Conservation (phyloP, 768 basidiomycete species). For the Calocera cornea region DNA sequence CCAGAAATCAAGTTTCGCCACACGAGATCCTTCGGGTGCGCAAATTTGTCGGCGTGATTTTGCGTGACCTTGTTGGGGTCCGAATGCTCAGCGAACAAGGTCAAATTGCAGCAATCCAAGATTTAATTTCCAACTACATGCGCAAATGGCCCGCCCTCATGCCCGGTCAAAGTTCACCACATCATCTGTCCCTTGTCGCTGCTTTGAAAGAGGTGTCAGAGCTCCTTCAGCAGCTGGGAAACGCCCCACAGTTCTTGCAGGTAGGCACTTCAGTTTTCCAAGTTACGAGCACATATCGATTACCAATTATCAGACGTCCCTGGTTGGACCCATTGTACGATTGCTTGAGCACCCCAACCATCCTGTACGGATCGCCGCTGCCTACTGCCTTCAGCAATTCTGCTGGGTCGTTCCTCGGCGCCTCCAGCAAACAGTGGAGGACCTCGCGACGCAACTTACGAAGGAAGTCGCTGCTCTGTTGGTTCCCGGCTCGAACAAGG, state of each 20-base stretch:
- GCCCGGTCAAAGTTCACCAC: conserved; percentile 65
- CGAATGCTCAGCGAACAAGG: conserved; percentile 87
- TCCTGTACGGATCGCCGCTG: conserved; percentile 69
- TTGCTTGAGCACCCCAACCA: conserved; percentile 79
- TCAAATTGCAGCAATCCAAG: conserved; percentile 81
- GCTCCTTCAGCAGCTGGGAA: conserved; percentile 76
- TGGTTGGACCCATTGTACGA: conserved; percentile 49
- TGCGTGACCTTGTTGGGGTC: conserved; percentile 77
- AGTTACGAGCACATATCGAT: not conserved
- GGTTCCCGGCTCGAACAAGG: conserved; percentile 56
- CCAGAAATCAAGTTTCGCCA: conserved; percentile 36
- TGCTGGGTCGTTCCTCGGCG: conserved; percentile 80
- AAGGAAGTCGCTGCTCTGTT: conserved; percentile 64
- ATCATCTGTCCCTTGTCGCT: conserved; percentile 52
- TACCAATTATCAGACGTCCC: conserved; percentile 15
- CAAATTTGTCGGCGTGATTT: conserved; percentile 57
- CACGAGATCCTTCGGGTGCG: conserved; percentile 65
- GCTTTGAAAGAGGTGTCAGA: conserved; percentile 74
- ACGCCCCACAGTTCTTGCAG: conserved; percentile 80
- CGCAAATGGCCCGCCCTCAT: conserved; percentile 89
- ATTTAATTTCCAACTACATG: conserved; percentile 65
- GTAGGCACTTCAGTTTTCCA: conserved; percentile 18
- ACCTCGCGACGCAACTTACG: conserved; percentile 66
- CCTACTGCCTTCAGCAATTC: conserved; percentile 82
- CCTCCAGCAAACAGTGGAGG: conserved; percentile 63